Evolutionary conservation across 768 basidiomycete genomes (phyloP), one percentile per base, ranked within the genome.

Genomic region (Kondoa subrosea): DNA sequence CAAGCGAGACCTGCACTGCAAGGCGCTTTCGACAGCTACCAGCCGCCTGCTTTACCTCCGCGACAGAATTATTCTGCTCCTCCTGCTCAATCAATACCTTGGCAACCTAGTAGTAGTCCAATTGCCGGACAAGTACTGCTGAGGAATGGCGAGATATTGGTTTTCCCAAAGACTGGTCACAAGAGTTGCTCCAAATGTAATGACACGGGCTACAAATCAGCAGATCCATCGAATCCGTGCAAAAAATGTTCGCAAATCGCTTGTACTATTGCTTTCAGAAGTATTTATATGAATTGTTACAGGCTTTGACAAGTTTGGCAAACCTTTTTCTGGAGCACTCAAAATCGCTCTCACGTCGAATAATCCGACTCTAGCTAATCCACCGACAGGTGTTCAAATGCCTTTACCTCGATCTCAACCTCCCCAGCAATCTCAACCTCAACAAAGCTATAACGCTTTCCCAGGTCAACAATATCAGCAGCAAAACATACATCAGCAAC

Each of bases 191-290:
- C 50, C 21, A 68, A 16, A 89, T 88, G 88, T 72, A 78, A 79
- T 50, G 89, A 90, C 75, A 83, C 81, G 0, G 88, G 88, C 1
- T 89, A 85, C 77, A 87, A 87, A 76, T 79, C 81, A 67, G 78
- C 78, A 40, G 86, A 89, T 75, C 86, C 86, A 0, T 74, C 79
- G 1, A 78, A 83, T 67, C 85, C 87, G 3, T 89, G 88, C 73
- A 79, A 32, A 17, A 82, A 81, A 67, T 90, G 89, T 50, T 50
- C 40, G 40, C 40, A 8, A 21, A 50, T 50, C 12, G 21, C 8
- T 21, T 50, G 40, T 50, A 8, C 40, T 8, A 21, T 8, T 8
- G 8, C 21, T 50, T 8, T 8, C 40, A 8, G 40, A 50, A 8
- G 12, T 8, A 8, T 50, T 50, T 50, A 21, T 50, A 21, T 21